phyloP scores from a whole-genome alignment of 192 early-diverging fungal genomes.

The Coemansia sp. region DNA sequence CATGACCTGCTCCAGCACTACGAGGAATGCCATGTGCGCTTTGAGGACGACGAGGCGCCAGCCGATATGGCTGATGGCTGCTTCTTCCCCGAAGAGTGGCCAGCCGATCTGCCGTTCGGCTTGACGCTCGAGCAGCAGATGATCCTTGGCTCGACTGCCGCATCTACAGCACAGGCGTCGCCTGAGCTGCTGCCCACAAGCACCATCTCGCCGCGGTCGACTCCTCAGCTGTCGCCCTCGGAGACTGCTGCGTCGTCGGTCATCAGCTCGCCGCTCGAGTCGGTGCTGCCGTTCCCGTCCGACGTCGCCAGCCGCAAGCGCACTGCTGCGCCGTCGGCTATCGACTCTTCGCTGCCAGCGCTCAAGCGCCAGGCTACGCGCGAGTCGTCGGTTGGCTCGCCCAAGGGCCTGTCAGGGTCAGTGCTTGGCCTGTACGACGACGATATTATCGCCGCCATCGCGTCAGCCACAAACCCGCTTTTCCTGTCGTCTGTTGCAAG shows the following conservation, averaged over 20 bases:
- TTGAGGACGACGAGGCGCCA: constrained; percentile 79
- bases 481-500: constrained; percentile 43
- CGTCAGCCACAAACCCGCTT: constrained; percentile 52
- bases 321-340: constrained; percentile 19
- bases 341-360: constrained; percentile 14
- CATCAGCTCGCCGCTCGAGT: constrained; percentile 47
- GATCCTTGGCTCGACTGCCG: constrained; percentile 37
- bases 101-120: constrained; percentile 44
- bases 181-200: constrained; percentile 26
- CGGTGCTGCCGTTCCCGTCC: constrained; percentile 24
- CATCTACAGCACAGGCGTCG: constrained; percentile 34
- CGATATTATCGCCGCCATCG: constrained; percentile 55
- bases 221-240: constrained; percentile 34
- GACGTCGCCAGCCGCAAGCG: constrained; percentile 50
- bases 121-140: constrained; percentile 51
- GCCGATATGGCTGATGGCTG: constrained; percentile 44
- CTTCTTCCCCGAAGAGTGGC: constrained; percentile 55
- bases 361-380: constrained; percentile 40
- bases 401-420: constrained; percentile 17
- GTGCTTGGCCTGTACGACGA: constrained; percentile 54
- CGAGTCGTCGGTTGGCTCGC: constrained; percentile 12
- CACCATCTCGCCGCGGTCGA: constrained; percentile 31
- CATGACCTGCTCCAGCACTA: constrained; percentile 96
- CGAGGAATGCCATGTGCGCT: constrained; percentile 89
- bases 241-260: constrained; percentile 45